Evolutionary conservation across 2,329 filamentous ascomycete genomes (phyloP).

Genomic region (Apiospora malaysiana): DNA sequence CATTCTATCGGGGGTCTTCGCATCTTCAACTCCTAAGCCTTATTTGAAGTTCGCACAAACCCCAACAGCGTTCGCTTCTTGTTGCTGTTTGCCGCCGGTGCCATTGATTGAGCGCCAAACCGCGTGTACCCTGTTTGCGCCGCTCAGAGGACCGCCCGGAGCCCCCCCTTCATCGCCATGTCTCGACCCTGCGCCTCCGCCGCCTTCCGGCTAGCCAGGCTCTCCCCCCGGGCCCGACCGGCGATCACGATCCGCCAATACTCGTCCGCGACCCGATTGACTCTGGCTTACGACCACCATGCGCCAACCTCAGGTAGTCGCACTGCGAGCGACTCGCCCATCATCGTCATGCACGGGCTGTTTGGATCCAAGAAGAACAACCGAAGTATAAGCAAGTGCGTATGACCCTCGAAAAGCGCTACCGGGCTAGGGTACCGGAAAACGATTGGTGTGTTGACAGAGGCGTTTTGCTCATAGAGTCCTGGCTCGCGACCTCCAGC

Average conservation of each 20-base stretch:
- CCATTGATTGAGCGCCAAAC: neutral
- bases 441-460: neutral
- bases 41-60: neutral
- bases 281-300: constrained; percentile 71
- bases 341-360: constrained; percentile 89
- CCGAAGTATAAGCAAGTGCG: constrained; percentile 90
- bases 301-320: constrained; percentile 56
- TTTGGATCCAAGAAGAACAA: constrained; percentile 98
- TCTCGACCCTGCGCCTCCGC: constrained; percentile 48
- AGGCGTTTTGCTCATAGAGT: constrained; percentile 56
- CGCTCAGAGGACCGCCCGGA: neutral
- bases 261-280: constrained; percentile 30
- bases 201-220: constrained; percentile 38
- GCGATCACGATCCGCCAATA: constrained; percentile 27
- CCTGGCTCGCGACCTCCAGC: constrained; percentile 79
- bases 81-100: neutral
- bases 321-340: constrained; percentile 56
- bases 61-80: neutral
- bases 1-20: neutral
- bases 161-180: constrained; percentile 36
- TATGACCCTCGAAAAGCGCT: constrained; percentile 25
- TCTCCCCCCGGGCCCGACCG: constrained; percentile 31
- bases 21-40: neutral
- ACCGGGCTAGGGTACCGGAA: neutral
- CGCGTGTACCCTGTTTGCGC: neutral